Percentiles rank a stretch among this genome's conserved stretches.
Evolutionary conservation across 1,139 yeast species (phyloP).

Genomic region (Geotrichum phurueaensis): DNA sequence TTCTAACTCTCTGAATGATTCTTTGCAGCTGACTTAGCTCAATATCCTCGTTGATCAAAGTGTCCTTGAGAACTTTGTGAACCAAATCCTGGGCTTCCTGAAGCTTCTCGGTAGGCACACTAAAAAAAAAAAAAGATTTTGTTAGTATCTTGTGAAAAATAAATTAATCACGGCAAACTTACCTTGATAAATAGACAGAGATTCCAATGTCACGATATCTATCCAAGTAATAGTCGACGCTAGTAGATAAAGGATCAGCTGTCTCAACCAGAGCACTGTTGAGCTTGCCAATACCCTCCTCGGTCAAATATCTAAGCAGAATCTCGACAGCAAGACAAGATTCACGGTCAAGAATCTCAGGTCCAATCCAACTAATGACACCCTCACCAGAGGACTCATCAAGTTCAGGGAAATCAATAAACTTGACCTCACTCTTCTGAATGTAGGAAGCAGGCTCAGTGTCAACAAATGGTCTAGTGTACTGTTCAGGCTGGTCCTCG

Average conservation of each 20-base stretch:
- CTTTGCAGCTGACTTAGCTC: slow-evolving; percentile 64
- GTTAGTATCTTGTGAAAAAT: slow-evolving; percentile 26
- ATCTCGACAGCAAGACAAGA: slow-evolving; percentile 64
- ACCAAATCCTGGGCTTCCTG: slow-evolving; percentile 48
- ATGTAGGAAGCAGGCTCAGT: slow-evolving; percentile 46
- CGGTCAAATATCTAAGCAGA: slow-evolving; percentile 70
- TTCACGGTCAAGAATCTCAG: slow-evolving; percentile 48
- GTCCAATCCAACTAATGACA: slow-evolving; percentile 78
- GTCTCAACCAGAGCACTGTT: slow-evolving; percentile 73
- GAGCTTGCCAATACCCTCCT: slow-evolving; percentile 51
- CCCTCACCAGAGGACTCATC: slow-evolving; percentile 84
- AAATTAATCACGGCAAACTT: slow-evolving; percentile 17
- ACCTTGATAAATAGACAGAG: slow-evolving; percentile 13
- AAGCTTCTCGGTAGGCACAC: slow-evolving; percentile 69
- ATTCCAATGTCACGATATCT: slow-evolving; percentile 8
- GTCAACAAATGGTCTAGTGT: slow-evolving; percentile 73
- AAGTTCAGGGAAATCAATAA: slow-evolving; percentile 76
- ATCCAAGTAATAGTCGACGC: slow-evolving; percentile 59
- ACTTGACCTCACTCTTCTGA: slow-evolving; percentile 38
- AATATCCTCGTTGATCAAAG: slow-evolving; percentile 42
- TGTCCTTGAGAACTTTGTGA: slow-evolving; percentile 47
- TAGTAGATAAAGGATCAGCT: slow-evolving; percentile 76
- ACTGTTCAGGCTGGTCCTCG: slow-evolving; percentile 32
- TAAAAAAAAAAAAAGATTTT: slow-evolving; percentile 57
- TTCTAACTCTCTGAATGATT: slow-evolving; percentile 57